These are phyloP conservation scores for Sungouiozyma ichnusensis DNA, from an alignment of 805 yeast species.

Conservation along the genomic window DNA sequence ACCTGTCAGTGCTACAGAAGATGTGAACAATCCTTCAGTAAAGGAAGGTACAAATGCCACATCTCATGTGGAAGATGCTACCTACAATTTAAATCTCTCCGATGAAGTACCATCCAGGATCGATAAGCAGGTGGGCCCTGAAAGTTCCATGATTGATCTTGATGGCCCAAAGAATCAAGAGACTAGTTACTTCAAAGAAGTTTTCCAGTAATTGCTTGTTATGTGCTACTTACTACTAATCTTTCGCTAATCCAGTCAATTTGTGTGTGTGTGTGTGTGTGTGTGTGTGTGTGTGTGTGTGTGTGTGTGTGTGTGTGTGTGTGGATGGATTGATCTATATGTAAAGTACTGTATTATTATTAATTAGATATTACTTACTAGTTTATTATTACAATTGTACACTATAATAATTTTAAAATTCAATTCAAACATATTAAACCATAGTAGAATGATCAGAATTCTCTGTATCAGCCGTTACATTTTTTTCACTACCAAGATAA, in stretches of 20 bases:
- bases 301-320: background rate
- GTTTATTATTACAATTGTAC: background rate
- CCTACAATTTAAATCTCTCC: background rate
- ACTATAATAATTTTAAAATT: too few relatives aligned
- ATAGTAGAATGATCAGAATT: background rate
- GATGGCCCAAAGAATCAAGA: background rate
- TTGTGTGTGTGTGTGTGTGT: background rate
- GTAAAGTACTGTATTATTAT: background rate
- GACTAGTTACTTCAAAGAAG: constrained; percentile 4
- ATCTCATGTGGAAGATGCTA: background rate
- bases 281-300: background rate
- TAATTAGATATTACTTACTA: background rate
- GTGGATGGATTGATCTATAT: background rate
- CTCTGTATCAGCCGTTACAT: background rate
- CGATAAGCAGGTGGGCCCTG: background rate
- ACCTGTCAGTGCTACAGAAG: background rate
- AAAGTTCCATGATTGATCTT: background rate
- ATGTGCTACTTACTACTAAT: background rate
- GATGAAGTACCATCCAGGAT: background rate
- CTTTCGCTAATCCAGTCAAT: background rate
- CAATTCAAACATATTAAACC: background rate
- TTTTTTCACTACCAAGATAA: background rate
- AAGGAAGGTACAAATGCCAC: background rate
- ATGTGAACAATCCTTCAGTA: background rate
- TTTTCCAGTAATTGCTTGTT: constrained; percentile 1